Base-by-base conservation (phyloP, 31 red algal species). In the Endocladia muricata region DNA sequence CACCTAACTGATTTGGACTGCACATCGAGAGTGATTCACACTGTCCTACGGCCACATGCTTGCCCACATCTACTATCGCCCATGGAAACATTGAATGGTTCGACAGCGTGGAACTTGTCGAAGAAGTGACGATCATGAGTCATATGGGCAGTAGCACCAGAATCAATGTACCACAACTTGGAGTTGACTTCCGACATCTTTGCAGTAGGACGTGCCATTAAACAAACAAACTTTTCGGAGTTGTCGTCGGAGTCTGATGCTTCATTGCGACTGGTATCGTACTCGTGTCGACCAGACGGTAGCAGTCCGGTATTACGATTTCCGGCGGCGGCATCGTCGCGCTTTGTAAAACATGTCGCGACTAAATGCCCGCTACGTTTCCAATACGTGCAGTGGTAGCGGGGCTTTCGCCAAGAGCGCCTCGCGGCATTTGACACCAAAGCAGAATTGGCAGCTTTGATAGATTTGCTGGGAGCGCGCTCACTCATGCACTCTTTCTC, bases 91-190 rank as follows among this genome's bases (percentile, higher is more conserved):
- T 58, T 57, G 48, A 74, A n/a, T 19, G 9, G 17, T 32, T 25
- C 11, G 7, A 58, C 47, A 8, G 15, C 15, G 30, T 74, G 15
- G 7, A 57, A 23, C 22, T 55, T 0, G 7, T 60, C 8, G n/a
- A 74, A 74, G n/a, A 74, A 0, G 48, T 9, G 8, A 13, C 19
- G 9, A 0, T 58, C 35, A 22, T n/a, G 57, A 55, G 47, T 52
- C 70, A 74, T 74, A 57, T 74, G 70, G 22, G 70, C 70, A 52
- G 41, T 74, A 22, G 70, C 0, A 11, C 70, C 48, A 58, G 44
- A 74, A 44, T 74, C 70, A 28, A 74, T 0, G 70, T 39, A 28
- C 43, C 70, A 58, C 22, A 0, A 41, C 13, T 41, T 9, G 36
- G 66, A 11, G 22, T 9, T 9, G 7, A 11, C 42, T 34, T 34